These are phyloP conservation scores for Rosellinia necatrix DNA, from an alignment of 2,329 filamentous ascomycete species.

Conservation along the genomic window DNA sequence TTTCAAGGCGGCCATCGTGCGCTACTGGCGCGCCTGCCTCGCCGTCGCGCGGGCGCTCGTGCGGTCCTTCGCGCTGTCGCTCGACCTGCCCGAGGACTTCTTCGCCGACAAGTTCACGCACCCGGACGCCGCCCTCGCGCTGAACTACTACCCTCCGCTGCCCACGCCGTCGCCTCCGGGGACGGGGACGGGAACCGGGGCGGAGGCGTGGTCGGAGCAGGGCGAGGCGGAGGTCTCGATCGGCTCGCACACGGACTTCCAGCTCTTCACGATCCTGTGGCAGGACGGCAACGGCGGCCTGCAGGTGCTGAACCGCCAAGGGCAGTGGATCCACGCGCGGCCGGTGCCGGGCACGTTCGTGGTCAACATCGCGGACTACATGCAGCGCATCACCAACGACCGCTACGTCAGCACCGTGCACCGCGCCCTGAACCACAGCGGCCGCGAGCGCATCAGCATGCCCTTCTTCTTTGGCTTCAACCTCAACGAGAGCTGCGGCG, in stretches of 20 bases:
- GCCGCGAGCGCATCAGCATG: slow-evolving; percentile 45
- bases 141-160: slow-evolving; percentile 49
- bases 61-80: slow-evolving; percentile 47
- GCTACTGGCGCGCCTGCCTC: slow-evolving; percentile 44
- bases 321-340: slow-evolving; percentile 50
- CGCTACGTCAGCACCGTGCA: slow-evolving; percentile 50
- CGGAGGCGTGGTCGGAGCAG: not conserved
- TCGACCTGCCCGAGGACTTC: slow-evolving; percentile 46
- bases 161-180: too few relatives aligned
- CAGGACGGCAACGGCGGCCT: slow-evolving; percentile 50
- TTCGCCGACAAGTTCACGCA: slow-evolving; percentile 44
- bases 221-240: slow-evolving; percentile 41
- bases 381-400: slow-evolving; percentile 49
- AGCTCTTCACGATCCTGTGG: slow-evolving; percentile 53
- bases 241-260: slow-evolving; percentile 54
- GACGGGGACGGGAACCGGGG: too few relatives aligned
- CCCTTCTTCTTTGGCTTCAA: slow-evolving; percentile 48
- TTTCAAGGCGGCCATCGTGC: slow-evolving; percentile 44
- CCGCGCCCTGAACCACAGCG: slow-evolving; percentile 45
- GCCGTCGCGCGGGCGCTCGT: slow-evolving; percentile 44
- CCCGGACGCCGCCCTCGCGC: slow-evolving; percentile 42
- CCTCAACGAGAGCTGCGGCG: slow-evolving; percentile 47
- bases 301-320: slow-evolving; percentile 51
- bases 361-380: slow-evolving; percentile 51
- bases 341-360: slow-evolving; percentile 50